Evolutionary conservation across 352 stramenopile species (phyloP).

Genomic region (Blastocystis sp.): DNA sequence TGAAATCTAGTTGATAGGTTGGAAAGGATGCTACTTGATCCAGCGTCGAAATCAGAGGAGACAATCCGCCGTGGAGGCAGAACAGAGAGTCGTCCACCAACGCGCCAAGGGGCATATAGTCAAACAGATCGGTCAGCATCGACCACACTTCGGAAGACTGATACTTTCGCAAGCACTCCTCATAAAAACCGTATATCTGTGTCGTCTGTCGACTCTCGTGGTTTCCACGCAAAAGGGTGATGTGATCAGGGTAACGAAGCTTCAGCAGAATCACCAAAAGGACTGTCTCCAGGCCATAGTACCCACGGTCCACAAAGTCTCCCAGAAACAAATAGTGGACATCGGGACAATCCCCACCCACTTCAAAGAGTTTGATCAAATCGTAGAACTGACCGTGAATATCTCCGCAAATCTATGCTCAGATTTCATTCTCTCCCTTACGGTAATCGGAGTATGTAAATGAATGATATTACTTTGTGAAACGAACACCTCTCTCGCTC

Average conservation of each 20-base stretch:
- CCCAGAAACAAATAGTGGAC: constrained; percentile 99
- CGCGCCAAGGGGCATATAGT: constrained; percentile 91
- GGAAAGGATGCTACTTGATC: constrained; percentile 67
- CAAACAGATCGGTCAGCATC: constrained; percentile 68
- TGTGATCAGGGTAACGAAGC: constrained; percentile 92
- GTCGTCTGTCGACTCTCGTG: constrained; percentile 96
- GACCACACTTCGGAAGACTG: constrained; percentile 74
- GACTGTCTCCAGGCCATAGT: constrained; percentile 98
- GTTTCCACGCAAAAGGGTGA: constrained; percentile 96
- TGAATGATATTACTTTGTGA: constrained; percentile 97
- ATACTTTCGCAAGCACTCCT: constrained; percentile 61
- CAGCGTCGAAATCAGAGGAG: constrained; percentile 69
- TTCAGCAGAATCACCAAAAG: constrained; percentile 91
- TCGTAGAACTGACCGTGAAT: constrained; percentile 99
- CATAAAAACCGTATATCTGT: constrained; percentile 66
- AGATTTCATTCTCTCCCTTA: constrained; percentile 61
- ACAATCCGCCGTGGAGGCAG: constrained; percentile 93
- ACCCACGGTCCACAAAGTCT: constrained; percentile 98
- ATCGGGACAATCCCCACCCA: constrained; percentile 89
- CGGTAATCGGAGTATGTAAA: constrained; percentile 92
- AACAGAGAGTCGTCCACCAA: constrained; percentile 99
- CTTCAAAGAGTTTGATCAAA: constrained; percentile 84
- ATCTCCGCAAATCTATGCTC: constrained; percentile 89
- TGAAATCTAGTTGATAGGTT: constrained; percentile 56
- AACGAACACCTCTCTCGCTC: constrained; percentile 93